Evolutionary conservation across 2,329 filamentous ascomycete genomes (phyloP).

Genomic region (Calycina herbarum): DNA sequence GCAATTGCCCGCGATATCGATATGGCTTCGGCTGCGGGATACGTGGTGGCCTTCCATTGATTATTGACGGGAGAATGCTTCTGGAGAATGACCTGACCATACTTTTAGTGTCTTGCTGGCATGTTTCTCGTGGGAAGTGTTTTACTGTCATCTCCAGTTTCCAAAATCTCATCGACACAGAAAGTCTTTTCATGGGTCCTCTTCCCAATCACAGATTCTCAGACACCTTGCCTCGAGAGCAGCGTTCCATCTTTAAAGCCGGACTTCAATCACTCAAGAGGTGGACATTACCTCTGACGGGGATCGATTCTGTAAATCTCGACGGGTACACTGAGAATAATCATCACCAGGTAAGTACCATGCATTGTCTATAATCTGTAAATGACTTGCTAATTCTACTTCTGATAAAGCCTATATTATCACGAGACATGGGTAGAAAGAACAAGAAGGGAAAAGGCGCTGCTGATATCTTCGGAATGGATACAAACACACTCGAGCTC

Average conservation of each 20-base stretch:
- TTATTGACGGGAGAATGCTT: neutral
- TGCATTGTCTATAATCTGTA: too few species aligned
- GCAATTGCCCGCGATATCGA: neutral
- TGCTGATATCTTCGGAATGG: too few species aligned
- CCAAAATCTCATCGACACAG: neutral
- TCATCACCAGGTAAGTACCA: too few species aligned
- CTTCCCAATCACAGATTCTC: too few species aligned
- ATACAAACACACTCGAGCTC: too few species aligned
- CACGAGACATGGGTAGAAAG: neutral
- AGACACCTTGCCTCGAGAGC: neutral
- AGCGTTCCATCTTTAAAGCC: neutral
- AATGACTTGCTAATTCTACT: too few species aligned
- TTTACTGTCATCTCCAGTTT: too few species aligned
- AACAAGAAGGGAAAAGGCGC: neutral
- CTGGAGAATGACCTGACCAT: neutral
- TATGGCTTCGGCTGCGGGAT: neutral
- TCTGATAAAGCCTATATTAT: too few species aligned
- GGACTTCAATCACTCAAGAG: neutral
- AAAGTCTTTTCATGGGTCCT: neutral
- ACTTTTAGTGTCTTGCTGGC: too few species aligned
- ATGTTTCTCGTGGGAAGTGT: too few species aligned
- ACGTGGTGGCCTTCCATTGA: neutral
- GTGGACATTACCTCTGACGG: neutral
- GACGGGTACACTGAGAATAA: neutral
- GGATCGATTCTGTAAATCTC: neutral